Percentiles rank a stretch among this genome's conserved stretches.
Evolutionary conservation across 768 basidiomycete species (phyloP).

Genomic region (Tubosaeta brunneosetosa): DNA sequence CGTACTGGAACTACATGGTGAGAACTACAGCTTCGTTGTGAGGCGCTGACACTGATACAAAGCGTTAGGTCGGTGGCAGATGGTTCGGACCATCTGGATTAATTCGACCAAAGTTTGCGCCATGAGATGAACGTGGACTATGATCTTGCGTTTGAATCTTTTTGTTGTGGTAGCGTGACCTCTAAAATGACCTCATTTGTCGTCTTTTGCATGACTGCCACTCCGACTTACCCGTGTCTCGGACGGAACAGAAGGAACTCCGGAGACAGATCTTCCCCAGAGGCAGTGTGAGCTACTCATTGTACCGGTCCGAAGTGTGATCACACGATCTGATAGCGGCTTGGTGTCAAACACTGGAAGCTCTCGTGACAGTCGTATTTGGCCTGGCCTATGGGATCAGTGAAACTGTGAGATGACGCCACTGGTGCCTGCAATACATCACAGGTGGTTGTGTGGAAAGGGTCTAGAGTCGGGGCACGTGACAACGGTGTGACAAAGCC

Average conservation of each 20-base stretch:
- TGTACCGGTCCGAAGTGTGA: constrained; percentile 4
- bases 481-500: constrained; percentile 12
- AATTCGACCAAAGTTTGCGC: constrained; percentile 23
- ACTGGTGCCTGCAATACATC: background rate
- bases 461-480: constrained; percentile 14
- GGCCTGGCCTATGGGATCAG: background rate
- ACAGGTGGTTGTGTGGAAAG: too few relatives aligned
- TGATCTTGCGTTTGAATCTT: background rate
- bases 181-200: constrained; percentile 7
- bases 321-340: background rate
- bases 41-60: background rate
- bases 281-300: background rate
- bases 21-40: background rate
- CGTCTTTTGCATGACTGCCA: background rate
- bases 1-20: constrained; percentile 74
- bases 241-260: constrained; percentile 8
- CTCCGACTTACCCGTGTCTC: constrained; percentile 3
- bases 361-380: background rate
- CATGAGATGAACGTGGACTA: constrained; percentile 5
- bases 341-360: background rate
- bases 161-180: background rate
- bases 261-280: background rate
- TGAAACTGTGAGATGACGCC: background rate
- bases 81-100: constrained; percentile 6
- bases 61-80: constrained; percentile 8